Evolutionary conservation across 805 yeast species (phyloP).

Genomic region (Millerozyma miso): DNA sequence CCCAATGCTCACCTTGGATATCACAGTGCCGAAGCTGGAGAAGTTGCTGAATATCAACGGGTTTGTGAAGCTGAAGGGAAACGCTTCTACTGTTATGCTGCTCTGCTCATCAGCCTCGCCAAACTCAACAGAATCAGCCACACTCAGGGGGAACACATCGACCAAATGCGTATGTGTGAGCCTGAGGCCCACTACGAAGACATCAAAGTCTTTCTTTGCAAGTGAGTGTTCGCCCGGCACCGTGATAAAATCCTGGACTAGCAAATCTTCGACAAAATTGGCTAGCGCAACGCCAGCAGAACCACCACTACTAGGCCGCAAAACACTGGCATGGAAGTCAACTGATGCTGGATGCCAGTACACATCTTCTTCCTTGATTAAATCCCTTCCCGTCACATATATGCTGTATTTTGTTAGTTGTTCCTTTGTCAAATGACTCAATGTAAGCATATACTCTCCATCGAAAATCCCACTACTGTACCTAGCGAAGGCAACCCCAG

Average conservation of each 20-base stretch:
- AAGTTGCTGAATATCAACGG: constrained; percentile 25
- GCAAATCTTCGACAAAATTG: neutral
- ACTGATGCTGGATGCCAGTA: constrained; percentile 11
- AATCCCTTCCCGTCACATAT: constrained; percentile 6
- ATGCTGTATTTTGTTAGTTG: constrained; percentile 6
- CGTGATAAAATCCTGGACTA: neutral
- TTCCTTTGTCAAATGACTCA: constrained; percentile 11
- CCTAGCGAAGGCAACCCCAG: constrained; percentile 17
- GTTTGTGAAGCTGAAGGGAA: constrained; percentile 30
- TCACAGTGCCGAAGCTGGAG: constrained; percentile 20
- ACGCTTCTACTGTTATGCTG: constrained; percentile 13
- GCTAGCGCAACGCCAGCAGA: neutral
- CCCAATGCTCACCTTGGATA: constrained; percentile 15
- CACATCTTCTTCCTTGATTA: constrained; percentile 7
- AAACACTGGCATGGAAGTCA: constrained; percentile 2
- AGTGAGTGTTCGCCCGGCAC: neutral
- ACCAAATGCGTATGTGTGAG: neutral
- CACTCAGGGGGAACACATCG: neutral
- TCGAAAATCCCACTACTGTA: neutral
- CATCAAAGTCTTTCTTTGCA: neutral
- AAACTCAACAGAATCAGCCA: neutral
- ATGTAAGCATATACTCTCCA: constrained; percentile 13
- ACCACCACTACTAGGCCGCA: neutral
- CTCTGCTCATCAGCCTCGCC: constrained; percentile 5
- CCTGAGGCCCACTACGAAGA: constrained; percentile 2